phyloP scores from a whole-genome alignment of 2,329 filamentous ascomycete genomes.

The Ophiostoma montium region DNA sequence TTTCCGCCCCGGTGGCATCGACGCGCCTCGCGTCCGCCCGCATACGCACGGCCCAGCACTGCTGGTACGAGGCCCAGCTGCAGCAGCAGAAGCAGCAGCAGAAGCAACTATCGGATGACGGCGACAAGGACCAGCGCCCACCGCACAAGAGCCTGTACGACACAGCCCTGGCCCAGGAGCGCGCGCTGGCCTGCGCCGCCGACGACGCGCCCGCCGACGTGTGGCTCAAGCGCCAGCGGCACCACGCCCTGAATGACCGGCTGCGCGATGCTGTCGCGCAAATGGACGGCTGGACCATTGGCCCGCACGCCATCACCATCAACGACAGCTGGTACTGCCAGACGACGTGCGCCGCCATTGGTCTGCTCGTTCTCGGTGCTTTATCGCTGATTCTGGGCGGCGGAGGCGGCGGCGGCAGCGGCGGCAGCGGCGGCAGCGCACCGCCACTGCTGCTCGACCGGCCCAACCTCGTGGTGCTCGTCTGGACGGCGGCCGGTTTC shows the following conservation, averaged over 20 bases:
- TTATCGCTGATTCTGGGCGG: not conserved
- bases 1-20: not conserved
- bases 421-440: too few species aligned
- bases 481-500: not conserved
- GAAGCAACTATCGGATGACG: too few species aligned
- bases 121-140: not conserved
- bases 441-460: not conserved
- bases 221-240: not conserved
- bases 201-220: not conserved
- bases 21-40: not conserved
- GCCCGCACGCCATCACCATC: not conserved
- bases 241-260: not conserved
- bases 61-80: not conserved
- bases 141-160: not conserved
- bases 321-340: slow-evolving; percentile 1
- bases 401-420: not conserved
- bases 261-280: not conserved
- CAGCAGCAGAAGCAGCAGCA: not conserved
- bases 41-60: not conserved
- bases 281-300: not conserved
- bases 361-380: not conserved
- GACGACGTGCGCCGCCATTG: not conserved
- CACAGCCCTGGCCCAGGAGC: not conserved
- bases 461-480: not conserved
- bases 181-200: not conserved